Evolutionary conservation across 805 yeast species (phyloP), one percentile per base, ranked within the genome.

Genomic region (Candida nonsorbophila): DNA sequence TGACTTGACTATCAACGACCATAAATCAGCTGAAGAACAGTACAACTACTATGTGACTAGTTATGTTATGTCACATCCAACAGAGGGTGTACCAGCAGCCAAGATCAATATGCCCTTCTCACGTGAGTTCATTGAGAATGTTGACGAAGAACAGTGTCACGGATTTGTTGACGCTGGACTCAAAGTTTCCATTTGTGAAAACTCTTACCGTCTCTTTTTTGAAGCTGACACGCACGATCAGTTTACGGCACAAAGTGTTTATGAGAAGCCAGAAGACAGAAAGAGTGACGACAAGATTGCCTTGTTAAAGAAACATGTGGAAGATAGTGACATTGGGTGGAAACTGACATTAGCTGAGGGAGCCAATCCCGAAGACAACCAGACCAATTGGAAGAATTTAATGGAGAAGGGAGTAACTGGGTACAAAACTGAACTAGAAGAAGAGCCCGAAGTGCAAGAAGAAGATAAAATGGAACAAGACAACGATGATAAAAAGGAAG

Each of bases 21-120:
- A 79, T 34, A 84, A 84, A 40, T 72, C 78, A 14, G 74, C 77
- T 3, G 90, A 84, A 44, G 94, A 85, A 40, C 75, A 74, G 46
- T 92, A 95, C 83, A 88, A 86, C 51, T 90, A 92, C 61, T 92
- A 92, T 51, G 72, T 92, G 28, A 90, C 97, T 0, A 84, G 94
- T 24, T 92, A 83, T 54, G 74, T 88, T 24, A 82, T 92, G 84
- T 82, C 95, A 3, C 94, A 86, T 47, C 97, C 98, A 21, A 92
- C 99, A 2, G 99, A 92, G 55, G 97, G 97, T 17, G 82, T 92
- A 11, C 79, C 86, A 11, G 75, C 84, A 12, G 77, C 82, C 24
- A 77, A 77, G 41, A 72, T 92, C 32, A 72, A 73, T 38, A 67
- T 85, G 55, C 97, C 97, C 15, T 83, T 90, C 55, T 62, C 84